These are phyloP conservation scores for Boeremia exigua DNA, from an alignment of 2,329 filamentous ascomycete genomes.

Conservation along the genomic window DNA sequence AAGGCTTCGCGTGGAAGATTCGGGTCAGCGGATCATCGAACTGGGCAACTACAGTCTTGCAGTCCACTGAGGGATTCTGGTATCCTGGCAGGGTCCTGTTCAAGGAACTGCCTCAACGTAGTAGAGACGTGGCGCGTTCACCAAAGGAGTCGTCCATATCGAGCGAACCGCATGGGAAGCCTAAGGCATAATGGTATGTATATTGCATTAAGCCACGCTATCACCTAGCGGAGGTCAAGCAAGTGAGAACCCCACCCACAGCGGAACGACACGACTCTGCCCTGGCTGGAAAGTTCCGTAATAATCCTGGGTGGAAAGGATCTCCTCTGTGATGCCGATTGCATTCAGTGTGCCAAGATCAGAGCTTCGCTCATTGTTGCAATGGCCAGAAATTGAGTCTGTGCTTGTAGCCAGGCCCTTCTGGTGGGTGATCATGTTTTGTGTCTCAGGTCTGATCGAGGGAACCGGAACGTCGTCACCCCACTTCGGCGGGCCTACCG, in stretches of 20 bases:
- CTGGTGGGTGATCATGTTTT: constrained; percentile 10
- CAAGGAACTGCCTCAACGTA: constrained; percentile 17
- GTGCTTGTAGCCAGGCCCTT: constrained; percentile 14
- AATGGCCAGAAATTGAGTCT: neutral
- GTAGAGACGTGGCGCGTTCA: constrained; percentile 15
- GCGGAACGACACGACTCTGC: neutral
- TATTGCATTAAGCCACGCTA: constrained; percentile 12
- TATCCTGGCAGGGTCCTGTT: constrained; percentile 14
- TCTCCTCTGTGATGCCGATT: neutral
- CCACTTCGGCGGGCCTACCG: constrained; percentile 8
- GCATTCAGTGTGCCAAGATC: neutral
- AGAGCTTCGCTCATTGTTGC: neutral
- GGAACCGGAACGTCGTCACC: constrained; percentile 6
- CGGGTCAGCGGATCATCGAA: constrained; percentile 2
- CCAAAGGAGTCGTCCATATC: constrained; percentile 4
- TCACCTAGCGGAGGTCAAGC: constrained; percentile 9
- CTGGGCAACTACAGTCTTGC: constrained; percentile 5
- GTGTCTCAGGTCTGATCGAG: constrained; percentile 5
- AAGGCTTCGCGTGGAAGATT: neutral
- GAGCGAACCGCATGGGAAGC: constrained; percentile 7
- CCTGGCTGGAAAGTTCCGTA: too few species aligned
- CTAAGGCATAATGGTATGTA: constrained; percentile 2
- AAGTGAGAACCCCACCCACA: neutral
- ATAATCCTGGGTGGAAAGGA: neutral
- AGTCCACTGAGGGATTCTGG: constrained; percentile 14